Conservation (phyloP, 2,329 filamentous ascomycete genomes). For the Penicillium hesseltinei region DNA sequence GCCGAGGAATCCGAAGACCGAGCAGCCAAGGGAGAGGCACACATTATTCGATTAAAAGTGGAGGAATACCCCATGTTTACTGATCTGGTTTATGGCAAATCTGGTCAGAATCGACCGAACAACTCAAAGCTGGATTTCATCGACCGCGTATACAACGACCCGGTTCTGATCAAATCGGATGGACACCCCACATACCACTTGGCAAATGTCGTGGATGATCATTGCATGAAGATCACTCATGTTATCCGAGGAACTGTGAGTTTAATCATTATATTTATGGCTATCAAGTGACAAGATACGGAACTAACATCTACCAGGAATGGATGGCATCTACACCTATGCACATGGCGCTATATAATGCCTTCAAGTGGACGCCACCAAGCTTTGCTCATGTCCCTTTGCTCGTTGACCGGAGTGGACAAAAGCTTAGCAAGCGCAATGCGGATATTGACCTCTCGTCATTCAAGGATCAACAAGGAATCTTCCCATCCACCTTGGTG, state of each 20-base stretch:
- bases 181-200: constrained; percentile 95
- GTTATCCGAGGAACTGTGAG: constrained; percentile 81
- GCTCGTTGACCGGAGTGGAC: constrained; percentile 64
- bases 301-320: constrained; percentile 55
- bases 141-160: constrained; percentile 67
- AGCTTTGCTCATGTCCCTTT: constrained; percentile 79
- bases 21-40: constrained; percentile 65
- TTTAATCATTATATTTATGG: background rate
- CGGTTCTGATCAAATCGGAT: constrained; percentile 86
- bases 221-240: constrained; percentile 92
- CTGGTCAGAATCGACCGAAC: constrained; percentile 51
- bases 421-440: constrained; percentile 87
- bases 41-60: constrained; percentile 74
- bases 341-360: constrained; percentile 70
- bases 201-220: constrained; percentile 94
- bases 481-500: constrained; percentile 62
- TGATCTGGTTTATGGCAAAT: constrained; percentile 76
- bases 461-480: constrained; percentile 56
- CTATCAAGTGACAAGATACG: background rate
- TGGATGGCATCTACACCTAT: constrained; percentile 94
- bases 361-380: constrained; percentile 71
- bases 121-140: constrained; percentile 45
- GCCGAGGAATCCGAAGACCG: constrained; percentile 67
- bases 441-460: constrained; percentile 60
- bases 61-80: constrained; percentile 64